Conservation (phyloP, 352 stramenopile genomes). For the Phytophthora sp. region DNA sequence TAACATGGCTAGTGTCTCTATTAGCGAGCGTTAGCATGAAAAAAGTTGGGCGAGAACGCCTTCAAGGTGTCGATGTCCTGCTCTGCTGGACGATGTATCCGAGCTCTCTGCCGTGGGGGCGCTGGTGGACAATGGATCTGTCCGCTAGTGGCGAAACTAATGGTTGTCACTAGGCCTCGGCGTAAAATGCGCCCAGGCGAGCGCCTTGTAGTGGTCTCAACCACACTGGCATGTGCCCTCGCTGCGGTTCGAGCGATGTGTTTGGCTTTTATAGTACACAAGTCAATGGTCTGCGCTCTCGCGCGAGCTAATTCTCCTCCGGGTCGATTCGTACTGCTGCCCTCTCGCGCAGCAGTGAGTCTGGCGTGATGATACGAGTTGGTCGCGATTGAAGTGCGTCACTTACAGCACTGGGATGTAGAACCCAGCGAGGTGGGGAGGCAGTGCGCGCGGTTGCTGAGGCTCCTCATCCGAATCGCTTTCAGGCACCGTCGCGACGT, state of each 20-base stretch:
- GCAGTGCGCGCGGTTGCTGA: neutral
- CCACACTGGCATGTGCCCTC: neutral
- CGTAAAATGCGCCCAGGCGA: neutral
- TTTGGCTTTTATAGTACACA: conserved; percentile 15
- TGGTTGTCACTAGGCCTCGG: neutral
- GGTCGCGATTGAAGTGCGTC: neutral
- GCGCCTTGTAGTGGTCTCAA: no score
- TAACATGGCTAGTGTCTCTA: conserved; percentile 16
- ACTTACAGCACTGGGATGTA: conserved; percentile 37
- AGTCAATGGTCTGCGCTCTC: neutral
- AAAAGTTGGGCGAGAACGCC: conserved; percentile 4
- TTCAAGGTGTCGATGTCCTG: neutral
- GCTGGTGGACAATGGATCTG: neutral
- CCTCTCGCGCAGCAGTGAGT: neutral
- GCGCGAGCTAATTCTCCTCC: neutral
- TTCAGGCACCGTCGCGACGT: conserved; percentile 30
- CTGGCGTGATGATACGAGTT: neutral
- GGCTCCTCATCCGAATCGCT: conserved; percentile 2
- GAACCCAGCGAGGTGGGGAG: conserved; percentile 16
- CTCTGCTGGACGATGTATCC: neutral
- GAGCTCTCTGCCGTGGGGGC: conserved; percentile 3
- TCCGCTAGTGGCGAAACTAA: neutral
- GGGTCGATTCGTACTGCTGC: neutral
- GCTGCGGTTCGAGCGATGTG: neutral
- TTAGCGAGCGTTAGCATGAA: conserved; percentile 4